Conservation (phyloP, 768 basidiomycete species). For the Amyloporia xantha region DNA sequence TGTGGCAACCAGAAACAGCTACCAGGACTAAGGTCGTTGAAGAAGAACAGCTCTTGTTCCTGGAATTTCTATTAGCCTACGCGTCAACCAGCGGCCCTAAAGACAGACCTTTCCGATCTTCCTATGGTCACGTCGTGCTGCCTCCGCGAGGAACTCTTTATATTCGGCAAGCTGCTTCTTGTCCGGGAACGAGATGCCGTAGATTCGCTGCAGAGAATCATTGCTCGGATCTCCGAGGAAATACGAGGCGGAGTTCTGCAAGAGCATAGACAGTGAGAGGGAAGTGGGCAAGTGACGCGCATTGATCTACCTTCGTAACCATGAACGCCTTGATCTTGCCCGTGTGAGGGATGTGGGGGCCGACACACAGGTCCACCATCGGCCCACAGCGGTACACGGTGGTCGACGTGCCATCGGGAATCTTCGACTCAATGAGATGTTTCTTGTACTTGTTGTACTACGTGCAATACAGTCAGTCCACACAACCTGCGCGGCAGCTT, state of each 20-base stretch:
- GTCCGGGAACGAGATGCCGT: slow-evolving; percentile 98
- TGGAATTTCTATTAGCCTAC: slow-evolving; percentile 14
- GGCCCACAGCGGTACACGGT: slow-evolving; percentile 99
- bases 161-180: slow-evolving; percentile 92
- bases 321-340: slow-evolving; percentile 97
- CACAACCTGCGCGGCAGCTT: not conserved
- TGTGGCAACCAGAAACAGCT: slow-evolving; percentile 96
- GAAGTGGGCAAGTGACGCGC: not conserved
- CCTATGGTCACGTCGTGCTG: slow-evolving; percentile 95
- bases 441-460: slow-evolving; percentile 99
- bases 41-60: slow-evolving; percentile 99
- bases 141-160: slow-evolving; percentile 93
- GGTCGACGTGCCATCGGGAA: slow-evolving; percentile 92
- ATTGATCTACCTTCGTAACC: slow-evolving; percentile 84
- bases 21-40: slow-evolving; percentile 94
- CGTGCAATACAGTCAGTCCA: not conserved
- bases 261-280: too few relatives aligned
- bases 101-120: slow-evolving; percentile 78
- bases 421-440: slow-evolving; percentile 90
- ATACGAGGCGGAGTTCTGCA: slow-evolving; percentile 92
- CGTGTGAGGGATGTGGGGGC: slow-evolving; percentile 97
- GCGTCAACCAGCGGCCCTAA: slow-evolving; percentile 1
- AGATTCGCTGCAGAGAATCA: slow-evolving; percentile 92
- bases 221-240: slow-evolving; percentile 93
- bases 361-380: slow-evolving; percentile 95